A percentile compares a stretch with the other conserved stretches of the same genome.
Evolutionary conservation across 257 asterid genomes (phyloP).

Genomic region (Solanum infundibuliforme): DNA sequence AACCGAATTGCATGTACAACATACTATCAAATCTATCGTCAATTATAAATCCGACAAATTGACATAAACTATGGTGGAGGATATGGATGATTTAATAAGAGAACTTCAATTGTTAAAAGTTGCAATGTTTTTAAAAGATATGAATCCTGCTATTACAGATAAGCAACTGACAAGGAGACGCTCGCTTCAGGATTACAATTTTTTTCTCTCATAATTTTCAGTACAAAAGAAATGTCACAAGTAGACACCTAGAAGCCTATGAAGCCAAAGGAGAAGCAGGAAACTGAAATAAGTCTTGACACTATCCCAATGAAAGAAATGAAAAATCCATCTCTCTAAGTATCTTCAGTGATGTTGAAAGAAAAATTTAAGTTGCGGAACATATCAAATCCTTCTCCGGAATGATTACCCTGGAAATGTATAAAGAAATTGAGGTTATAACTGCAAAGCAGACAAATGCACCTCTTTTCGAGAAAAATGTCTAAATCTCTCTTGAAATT

Average conservation of each 20-base stretch:
- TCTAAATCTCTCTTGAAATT: neutral
- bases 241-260: neutral
- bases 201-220: neutral
- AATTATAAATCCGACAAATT: neutral
- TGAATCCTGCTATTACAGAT: neutral
- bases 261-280: neutral
- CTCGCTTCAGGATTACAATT: neutral
- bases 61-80: neutral
- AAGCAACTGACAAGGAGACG: neutral
- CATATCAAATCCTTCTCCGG: neutral
- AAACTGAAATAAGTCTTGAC: neutral
- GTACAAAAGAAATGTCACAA: neutral
- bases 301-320: neutral
- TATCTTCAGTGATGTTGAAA: neutral
- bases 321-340: neutral
- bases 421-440: neutral
- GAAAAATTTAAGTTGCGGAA: neutral
- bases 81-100: neutral
- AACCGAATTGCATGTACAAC: neutral
- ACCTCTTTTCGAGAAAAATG: neutral
- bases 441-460: neutral
- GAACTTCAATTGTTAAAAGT: neutral
- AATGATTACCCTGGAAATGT: neutral
- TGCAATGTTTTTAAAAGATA: neutral
- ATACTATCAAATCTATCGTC: neutral